Evolutionary conservation across 1,139 yeast species (phyloP), one percentile per base, ranked within the genome.

Genomic region (Debaryomyces sp.): DNA sequence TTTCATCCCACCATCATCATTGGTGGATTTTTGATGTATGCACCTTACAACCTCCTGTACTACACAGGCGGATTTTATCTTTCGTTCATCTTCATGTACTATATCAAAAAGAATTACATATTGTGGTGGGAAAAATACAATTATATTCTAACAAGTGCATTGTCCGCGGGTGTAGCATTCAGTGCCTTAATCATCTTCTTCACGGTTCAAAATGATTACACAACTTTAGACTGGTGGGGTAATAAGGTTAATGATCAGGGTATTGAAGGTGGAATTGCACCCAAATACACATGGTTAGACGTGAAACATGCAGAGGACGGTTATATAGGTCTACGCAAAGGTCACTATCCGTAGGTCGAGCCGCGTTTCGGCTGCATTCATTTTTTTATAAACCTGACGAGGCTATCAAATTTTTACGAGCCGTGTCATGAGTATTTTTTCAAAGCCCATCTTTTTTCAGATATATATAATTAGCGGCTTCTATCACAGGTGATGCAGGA

Each of bases 101-200:
- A 71, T 60, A 66, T 82, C 56, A 80, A 75, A 55, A 73, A 67
- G 54, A 71, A 79, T 52, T 80, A 77, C 57, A 56, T 71, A 18
- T 65, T 73, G 23, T 80, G 87, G 85, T 84, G 87, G 85, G 84
- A 80, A 52, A 82, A 80, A 62, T 85, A 84, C 65, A 83, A 81
- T 58, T 85, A 84, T 60, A 77, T 85, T 9, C 66, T 84, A 33
- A 73, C 85, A 13, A 75, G 82, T 50, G 87, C 82, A 2, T 63
- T 84, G 41, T 68, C 77, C 6, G 83, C 87, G 2, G 89, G 88
- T 18, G 77, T 82, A 34, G 87, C 87, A 0, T 76, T 81, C 49
- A 67, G 81, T 53, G 80, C 84, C 0, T 63, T 82, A 32, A 62
- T 83, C 44, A 80, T 84, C 41, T 84, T 83, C 64, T 80, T 84